Evolutionary conservation across 352 stramenopile species (phyloP).

Genomic region (Pythium apleroticum): DNA sequence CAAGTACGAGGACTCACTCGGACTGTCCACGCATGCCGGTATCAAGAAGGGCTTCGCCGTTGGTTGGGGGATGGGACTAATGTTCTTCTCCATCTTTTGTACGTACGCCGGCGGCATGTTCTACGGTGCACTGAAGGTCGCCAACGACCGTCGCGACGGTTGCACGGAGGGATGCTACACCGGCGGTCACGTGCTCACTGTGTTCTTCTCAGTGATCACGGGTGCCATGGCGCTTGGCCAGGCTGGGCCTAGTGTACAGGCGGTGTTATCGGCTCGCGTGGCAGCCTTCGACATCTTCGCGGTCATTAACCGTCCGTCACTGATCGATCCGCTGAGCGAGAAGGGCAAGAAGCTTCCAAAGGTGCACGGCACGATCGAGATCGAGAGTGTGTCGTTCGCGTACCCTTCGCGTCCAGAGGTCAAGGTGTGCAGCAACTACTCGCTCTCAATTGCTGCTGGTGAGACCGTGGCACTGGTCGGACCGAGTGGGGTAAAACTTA

Average conservation of each 20-base stretch:
- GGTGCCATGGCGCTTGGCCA: slow-evolving; percentile 41
- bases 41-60: slow-evolving; percentile 36
- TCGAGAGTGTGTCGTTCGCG: slow-evolving; percentile 69
- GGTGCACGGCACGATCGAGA: slow-evolving; percentile 40
- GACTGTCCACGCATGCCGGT: slow-evolving; percentile 27
- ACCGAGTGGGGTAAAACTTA: no score
- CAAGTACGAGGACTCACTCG: slow-evolving; percentile 34
- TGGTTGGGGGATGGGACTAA: slow-evolving; percentile 31
- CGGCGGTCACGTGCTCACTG: slow-evolving; percentile 35
- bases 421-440: slow-evolving; percentile 34
- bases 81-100: slow-evolving; percentile 42
- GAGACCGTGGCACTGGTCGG: slow-evolving; percentile 48
- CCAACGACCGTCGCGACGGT: slow-evolving; percentile 26
- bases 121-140: slow-evolving; percentile 42
- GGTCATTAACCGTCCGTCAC: slow-evolving; percentile 36
- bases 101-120: slow-evolving; percentile 52
- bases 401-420: slow-evolving; percentile 39
- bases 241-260: slow-evolving; percentile 34
- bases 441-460: slow-evolving; percentile 33
- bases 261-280: slow-evolving; percentile 24
- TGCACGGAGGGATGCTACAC: slow-evolving; percentile 30
- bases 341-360: slow-evolving; percentile 29
- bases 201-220: slow-evolving; percentile 48
- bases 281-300: slow-evolving; percentile 38
- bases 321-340: slow-evolving; percentile 30